Evolutionary conservation across 2,329 filamentous ascomycete genomes (phyloP), one percentile per base, ranked within the genome.

Genomic region (Microsporum audouinii): DNA sequence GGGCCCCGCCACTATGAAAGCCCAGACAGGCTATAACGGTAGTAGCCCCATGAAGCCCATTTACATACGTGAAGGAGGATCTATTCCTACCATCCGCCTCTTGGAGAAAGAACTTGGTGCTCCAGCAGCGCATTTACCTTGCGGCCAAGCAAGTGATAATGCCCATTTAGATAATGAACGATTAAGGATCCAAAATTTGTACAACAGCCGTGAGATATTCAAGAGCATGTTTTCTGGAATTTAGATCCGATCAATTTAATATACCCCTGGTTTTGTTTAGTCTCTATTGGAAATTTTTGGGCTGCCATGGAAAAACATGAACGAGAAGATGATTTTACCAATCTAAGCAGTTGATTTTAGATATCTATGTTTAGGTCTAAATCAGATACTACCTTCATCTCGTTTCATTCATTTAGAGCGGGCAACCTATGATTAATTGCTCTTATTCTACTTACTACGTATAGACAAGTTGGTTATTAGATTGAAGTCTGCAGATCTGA

Each of bases 121-220:
- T 0, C 91, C 91, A 0, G 92, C 94, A 0, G 92, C 92, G 0
- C 91, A 97, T 73, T 76, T 99, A 38, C 95, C 94, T 0, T 96
- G 91, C 69, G 95, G 95, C 0, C 91, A 96, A 74, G 91, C 92
- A 10, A 96, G 89, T 68, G 94, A 99, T 70, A 86, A 87, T 58
- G 94, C 92, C 17, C 94, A 99, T 81, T 75, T 99, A 74, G 89
- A 95, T 70, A 97, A 99, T 69, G 94, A 99, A 80, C 78, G 94
- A n/a, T 78, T 99, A 73, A 80, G 94, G 59, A 78, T 99, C 61
- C 77, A 88, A 67, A 99, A 99, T 74, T 71, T 99, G 68, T 84
- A 91, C 63, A 96, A 95, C 76, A 94, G 90, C 65, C 84, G 91
- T 65, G 90, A 94, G 73, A 96, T 99, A 63, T 94, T 99, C 68